These are phyloP conservation scores for Dryadomyces sulphureus DNA, from an alignment of 2,329 filamentous ascomycete genomes.

Conservation along the genomic window DNA sequence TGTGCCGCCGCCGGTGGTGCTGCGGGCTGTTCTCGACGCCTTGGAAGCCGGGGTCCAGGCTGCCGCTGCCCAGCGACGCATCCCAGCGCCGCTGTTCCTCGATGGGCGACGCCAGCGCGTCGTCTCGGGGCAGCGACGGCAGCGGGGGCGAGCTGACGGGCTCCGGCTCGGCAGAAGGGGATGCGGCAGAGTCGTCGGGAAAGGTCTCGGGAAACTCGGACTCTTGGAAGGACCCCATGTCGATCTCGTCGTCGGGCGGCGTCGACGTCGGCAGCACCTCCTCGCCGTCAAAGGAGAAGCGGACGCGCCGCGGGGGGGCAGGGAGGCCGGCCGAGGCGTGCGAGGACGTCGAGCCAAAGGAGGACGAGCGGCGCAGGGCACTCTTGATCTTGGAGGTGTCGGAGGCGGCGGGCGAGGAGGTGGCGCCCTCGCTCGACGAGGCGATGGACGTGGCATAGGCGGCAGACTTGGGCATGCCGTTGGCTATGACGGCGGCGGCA, in stretches of 20 bases:
- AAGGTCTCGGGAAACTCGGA: not conserved
- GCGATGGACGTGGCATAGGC: constrained; percentile 4
- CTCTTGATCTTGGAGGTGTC: constrained; percentile 27
- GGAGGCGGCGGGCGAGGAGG: constrained; percentile 3
- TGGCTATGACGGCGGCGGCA: not conserved
- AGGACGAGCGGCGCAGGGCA: constrained; percentile 41
- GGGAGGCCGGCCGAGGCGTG: not conserved
- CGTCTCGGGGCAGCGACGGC: not conserved
- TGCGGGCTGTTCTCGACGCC: not conserved
- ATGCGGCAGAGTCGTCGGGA: not conserved
- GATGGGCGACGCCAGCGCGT: not conserved
- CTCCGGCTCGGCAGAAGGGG: not conserved
- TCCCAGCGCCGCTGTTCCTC: not conserved
- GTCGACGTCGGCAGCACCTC: constrained; percentile 47
- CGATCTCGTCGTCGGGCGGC: constrained; percentile 19
- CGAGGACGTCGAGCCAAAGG: constrained; percentile 19
- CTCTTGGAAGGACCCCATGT: not conserved
- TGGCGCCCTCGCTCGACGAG: not conserved
- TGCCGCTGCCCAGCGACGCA: not conserved
- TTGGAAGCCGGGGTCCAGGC: not conserved
- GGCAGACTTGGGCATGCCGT: too few relatives aligned
- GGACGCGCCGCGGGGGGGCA: constrained; percentile 37
- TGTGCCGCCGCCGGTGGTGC: constrained; percentile 9
- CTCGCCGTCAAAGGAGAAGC: constrained; percentile 44
- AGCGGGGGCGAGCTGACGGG: not conserved